Base-by-base conservation (phyloP, 164 flowering plant species). In the Chimonanthus salicifolius region DNA sequence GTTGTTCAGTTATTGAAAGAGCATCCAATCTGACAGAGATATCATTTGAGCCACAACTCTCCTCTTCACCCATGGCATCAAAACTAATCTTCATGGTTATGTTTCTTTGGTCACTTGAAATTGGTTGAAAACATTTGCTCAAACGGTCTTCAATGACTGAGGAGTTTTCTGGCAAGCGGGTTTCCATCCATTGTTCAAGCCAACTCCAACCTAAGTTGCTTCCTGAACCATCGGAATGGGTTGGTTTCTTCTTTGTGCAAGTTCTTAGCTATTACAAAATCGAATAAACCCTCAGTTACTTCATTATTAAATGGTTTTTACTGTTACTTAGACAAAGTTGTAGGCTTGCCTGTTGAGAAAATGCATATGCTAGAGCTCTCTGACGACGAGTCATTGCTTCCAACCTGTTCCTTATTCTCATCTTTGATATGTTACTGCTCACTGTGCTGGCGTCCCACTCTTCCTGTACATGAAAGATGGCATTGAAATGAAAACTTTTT, bases 171-270 rank as follows among this genome's bases (percentile, higher is more conserved):
- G 87, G 88, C 11, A 74, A 58, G n/a, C 96, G 88, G 72, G 97
- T 88, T 20, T 94, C 97, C 94, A 90, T 90, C 95, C 97, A 92
- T 64, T 96, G 81, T 68, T 92, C 98, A 1, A 92, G 88, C 98
- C 98, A 92, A 85, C 85, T 89, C 96, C 93, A 87, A 9, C 92
- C 80, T 82, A 83, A 81, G 84, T 81, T 85, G 1, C 79, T 46
- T 54, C 88, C 90, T 3, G 64, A 48, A 15, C 70, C 73, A 8
- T 80, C 81, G 0, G 78, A 64, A 74, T 47, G 82, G 8, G 66
- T 67, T 62, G 74, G 74, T 47, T 81, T 89, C 75, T 83, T 91
- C 90, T 87, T 92, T 33, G 71, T 82, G 69, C 96, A 92, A 49
- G 89, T 77, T 74, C 96, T 72, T 71, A 91, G 82, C 98, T 92